Conservation (phyloP, 495 filamentous ascomycete genomes). For the Filosporella fistucella region DNA sequence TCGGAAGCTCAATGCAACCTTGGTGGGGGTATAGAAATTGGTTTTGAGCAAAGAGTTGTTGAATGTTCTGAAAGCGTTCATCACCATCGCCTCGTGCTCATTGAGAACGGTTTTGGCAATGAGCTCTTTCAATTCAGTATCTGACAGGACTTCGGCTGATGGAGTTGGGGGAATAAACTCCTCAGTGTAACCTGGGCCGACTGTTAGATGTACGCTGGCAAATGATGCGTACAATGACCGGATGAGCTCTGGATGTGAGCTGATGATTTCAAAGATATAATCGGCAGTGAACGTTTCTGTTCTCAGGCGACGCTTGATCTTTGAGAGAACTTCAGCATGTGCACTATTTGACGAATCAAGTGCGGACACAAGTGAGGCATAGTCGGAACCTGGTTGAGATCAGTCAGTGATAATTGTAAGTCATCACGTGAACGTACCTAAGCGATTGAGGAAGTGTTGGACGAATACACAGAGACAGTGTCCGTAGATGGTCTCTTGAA, state of each 20-base stretch:
- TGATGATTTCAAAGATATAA: slow-evolving; percentile 96
- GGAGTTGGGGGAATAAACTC: slow-evolving; percentile 62
- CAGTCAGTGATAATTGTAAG: not conserved
- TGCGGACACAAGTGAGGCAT: slow-evolving; percentile 76
- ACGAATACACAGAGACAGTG: slow-evolving; percentile 98
- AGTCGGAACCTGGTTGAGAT: slow-evolving; percentile 59
- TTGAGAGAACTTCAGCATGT: slow-evolving; percentile 87
- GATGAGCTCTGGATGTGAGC: slow-evolving; percentile 82
- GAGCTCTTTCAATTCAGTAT: slow-evolving; percentile 69
- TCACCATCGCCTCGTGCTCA: slow-evolving; percentile 97
- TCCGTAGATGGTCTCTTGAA: slow-evolving; percentile 95
- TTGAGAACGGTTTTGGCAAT: slow-evolving; percentile 81
- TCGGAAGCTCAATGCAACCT: slow-evolving; percentile 96
- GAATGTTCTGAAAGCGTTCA: slow-evolving; percentile 95
- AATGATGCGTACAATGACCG: slow-evolving; percentile 88
- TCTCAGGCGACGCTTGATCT: slow-evolving; percentile 91
- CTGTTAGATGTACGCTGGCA: slow-evolving; percentile 84
- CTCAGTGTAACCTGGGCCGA: slow-evolving; percentile 59
- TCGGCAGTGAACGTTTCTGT: slow-evolving; percentile 97
- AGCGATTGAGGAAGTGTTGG: slow-evolving; percentile 92
- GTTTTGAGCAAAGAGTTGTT: slow-evolving; percentile 90
- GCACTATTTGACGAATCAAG: slow-evolving; percentile 75
- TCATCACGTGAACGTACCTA: slow-evolving; percentile 40
- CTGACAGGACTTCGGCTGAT: slow-evolving; percentile 71
- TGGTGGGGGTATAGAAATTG: slow-evolving; percentile 99